Base-by-base conservation (phyloP, 352 stramenopile species). In the Aphanomyces cochlioides region DNA sequence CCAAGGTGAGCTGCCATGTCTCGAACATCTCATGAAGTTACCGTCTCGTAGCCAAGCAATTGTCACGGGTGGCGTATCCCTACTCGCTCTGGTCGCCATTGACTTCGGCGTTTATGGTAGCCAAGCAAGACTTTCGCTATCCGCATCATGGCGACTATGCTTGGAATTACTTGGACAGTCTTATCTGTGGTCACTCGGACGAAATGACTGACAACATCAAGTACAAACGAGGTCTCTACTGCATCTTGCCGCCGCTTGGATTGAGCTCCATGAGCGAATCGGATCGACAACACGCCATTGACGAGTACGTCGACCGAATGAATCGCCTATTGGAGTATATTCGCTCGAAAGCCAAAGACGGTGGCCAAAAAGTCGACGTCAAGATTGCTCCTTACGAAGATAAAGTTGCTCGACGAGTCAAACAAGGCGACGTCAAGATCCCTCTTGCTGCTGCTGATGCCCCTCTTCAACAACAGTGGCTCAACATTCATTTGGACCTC, bases 401-500 rank as follows among this genome's bases (percentile, higher is more conserved):
- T 39, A 50, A 8, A 41, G 53, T 10, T 10, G 4, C 57, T 21
- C 47, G 54, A 21, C 79, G 83, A 15, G 78, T 95, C 8, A 65
- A 69, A 13, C 81, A 90, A 53, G 53, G 79, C 36, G 88, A 87
- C 69, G 79, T 92, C 45, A 92, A 91, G 69, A 87, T 93, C 61
- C 59, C 87, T 53, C 73, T 92, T 36, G 78, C 89, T 28, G 73
- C 82, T 7, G 82, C 74, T 36, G 84, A 95, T 66, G 79, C 80
- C 15, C 79, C 86, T 17, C 85, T 67, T 7, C 47, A 58, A 50
- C 86, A 94, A 73, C 91, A 94, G 61, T 94, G 87, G 87, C 73
- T 94, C 38, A 88, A 90, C 59, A 77, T 78, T 28, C 84, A 87
- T 56, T 76, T 90, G n/a, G 86, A 94, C 66, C 90, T 79, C 43